Conservation (phyloP, 2,329 filamentous ascomycete species). For the Echinosphaeria canescens region DNA sequence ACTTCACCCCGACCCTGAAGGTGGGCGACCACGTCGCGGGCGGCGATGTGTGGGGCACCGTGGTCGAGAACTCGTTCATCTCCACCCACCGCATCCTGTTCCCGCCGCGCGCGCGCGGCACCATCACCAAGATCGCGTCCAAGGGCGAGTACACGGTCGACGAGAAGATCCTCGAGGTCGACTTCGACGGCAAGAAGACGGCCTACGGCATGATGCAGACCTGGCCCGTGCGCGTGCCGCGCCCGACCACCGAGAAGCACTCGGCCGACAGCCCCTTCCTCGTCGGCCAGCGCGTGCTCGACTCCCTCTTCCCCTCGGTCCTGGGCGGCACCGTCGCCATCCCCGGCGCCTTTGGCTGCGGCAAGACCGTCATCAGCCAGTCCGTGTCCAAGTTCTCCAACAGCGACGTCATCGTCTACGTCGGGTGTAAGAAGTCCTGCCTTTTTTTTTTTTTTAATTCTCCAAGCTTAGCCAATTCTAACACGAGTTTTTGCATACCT, state of each 20-base stretch:
- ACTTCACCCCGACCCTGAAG: constrained; percentile 80
- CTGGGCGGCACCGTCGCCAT: constrained; percentile 97
- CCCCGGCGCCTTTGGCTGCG: constrained; percentile 93
- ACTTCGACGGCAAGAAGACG: constrained; percentile 91
- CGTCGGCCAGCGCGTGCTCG: constrained; percentile 89
- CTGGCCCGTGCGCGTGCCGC: constrained; percentile 93
- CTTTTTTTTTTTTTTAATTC: too few species aligned
- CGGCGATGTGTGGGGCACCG: constrained; percentile 85
- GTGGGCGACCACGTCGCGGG: constrained; percentile 94
- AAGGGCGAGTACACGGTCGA: constrained; percentile 89
- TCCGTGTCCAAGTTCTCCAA: constrained; percentile 99
- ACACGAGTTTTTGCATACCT: too few species aligned
- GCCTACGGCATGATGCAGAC: constrained; percentile 97
- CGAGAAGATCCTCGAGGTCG: constrained; percentile 83
- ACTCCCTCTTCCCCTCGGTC: constrained; percentile 89
- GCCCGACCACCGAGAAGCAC: constrained; percentile 81
- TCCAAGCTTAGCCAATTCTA: too few species aligned
- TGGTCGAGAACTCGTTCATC: constrained; percentile 92
- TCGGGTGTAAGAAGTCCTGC: too few species aligned
- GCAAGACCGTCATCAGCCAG: constrained; percentile 98
- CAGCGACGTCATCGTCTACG: constrained; percentile 96
- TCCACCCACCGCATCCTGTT: constrained; percentile 84
- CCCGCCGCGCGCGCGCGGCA: constrained; percentile 74
- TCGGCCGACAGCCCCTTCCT: constrained; percentile 80
- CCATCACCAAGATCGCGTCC: constrained; percentile 73